Evolutionary conservation across 306 rosid species (phyloP).

Genomic region (Lathyrus sativus): DNA sequence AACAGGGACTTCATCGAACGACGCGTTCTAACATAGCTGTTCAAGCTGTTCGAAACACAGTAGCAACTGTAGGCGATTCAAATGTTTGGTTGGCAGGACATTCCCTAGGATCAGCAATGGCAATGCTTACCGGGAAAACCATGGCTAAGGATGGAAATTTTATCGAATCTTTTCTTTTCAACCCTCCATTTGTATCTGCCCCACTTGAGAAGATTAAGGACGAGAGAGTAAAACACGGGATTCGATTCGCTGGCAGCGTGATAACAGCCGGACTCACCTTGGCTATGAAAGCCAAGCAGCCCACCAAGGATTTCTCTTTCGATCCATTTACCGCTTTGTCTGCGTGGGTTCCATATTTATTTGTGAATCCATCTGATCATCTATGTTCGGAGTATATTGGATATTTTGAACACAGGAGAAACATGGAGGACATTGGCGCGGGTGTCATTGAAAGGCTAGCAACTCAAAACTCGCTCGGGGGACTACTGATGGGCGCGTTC

Average conservation of each 20-base stretch:
- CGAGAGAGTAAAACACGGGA: constrained; percentile 75
- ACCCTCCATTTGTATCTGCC: constrained; percentile 80
- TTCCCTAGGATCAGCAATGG: constrained; percentile 90
- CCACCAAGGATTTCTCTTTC: constrained; percentile 34
- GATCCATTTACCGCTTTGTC: constrained; percentile 67
- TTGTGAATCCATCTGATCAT: constrained; percentile 77
- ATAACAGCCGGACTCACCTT: constrained; percentile 82
- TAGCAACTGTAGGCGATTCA: constrained; percentile 72
- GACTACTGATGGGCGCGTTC: constrained; percentile 64
- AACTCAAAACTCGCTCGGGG: constrained; percentile 78
- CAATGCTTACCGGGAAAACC: constrained; percentile 83
- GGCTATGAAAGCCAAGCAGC: constrained; percentile 63
- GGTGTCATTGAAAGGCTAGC: constrained; percentile 83
- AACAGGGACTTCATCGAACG: constrained; percentile 74
- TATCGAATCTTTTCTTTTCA: constrained; percentile 75
- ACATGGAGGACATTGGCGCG: constrained; percentile 82
- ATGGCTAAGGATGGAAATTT: constrained; percentile 66
- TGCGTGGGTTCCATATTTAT: constrained; percentile 76
- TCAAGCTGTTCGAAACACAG: constrained; percentile 75
- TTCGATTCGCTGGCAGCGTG: constrained; percentile 78
- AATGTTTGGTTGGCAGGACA: constrained; percentile 93
- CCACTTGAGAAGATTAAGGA: constrained; percentile 81
- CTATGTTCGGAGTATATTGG: constrained; percentile 86
- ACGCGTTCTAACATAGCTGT: constrained; percentile 83
- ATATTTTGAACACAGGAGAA: constrained; percentile 86